Conservation (phyloP, 352 stramenopile species). For the Thalassiosira exigua region DNA sequence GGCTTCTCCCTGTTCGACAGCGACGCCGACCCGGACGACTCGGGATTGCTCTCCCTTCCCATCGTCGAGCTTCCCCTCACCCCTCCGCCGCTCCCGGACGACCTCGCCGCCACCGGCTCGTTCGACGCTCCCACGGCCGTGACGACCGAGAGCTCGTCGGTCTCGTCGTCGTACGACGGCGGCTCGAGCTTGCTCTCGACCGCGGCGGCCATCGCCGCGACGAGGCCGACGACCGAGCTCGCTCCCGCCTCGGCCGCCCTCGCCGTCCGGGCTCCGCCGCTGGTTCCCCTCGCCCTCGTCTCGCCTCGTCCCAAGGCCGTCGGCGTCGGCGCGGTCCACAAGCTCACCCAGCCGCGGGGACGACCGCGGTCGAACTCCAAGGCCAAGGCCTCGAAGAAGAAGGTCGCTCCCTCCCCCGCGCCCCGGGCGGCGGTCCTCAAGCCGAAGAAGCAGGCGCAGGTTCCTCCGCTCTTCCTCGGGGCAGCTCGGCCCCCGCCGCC, state of each 20-base stretch:
- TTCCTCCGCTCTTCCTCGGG: too few species aligned
- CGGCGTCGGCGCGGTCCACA: neutral
- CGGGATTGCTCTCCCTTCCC: neutral
- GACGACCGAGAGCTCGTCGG: neutral
- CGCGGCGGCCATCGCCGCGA: neutral
- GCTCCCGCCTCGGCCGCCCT: too few species aligned
- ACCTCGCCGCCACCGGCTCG: neutral
- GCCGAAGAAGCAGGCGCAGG: constrained; percentile 6
- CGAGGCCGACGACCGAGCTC: too few species aligned
- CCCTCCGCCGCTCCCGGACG: neutral
- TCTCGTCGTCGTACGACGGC: neutral
- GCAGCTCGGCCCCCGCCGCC: neutral
- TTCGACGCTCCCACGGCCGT: neutral
- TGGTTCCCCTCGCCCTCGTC: too few species aligned
- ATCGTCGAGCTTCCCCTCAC: neutral
- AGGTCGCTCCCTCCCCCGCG: neutral
- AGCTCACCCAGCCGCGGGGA: neutral
- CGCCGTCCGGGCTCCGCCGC: too few species aligned
- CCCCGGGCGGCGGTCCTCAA: neutral
- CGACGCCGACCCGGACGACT: neutral
- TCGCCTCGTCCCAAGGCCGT: neutral
- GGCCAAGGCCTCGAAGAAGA: neutral
- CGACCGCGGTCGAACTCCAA: constrained; percentile 1
- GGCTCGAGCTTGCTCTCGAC: neutral
- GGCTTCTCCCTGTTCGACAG: neutral